Evolutionary conservation across 805 yeast species (phyloP), one percentile per base, ranked within the genome.

Genomic region (Starmerella stellata): DNA sequence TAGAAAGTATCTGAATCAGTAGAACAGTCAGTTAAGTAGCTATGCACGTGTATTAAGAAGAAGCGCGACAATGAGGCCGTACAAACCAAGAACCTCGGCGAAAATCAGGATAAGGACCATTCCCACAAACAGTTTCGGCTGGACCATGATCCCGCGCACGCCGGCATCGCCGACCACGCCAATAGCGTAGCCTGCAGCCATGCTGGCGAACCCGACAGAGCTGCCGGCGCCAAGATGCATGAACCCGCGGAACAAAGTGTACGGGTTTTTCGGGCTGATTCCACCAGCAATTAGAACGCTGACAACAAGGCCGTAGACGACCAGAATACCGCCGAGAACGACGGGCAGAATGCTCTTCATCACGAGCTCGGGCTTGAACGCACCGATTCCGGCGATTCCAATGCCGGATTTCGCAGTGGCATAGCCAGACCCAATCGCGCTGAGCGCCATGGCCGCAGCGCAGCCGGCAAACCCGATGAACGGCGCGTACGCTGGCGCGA

Each of bases 321-420:
- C 83, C 44, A 90, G 65, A 54, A 90, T 90, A 72, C 99, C 99
- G 46, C 90, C 75, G 93, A 90, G 83, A 47, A 90, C 94, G 35
- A 90, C 99, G 15, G 99, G 99, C 50, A 90, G 85, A 37, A 90
- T 66, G 35, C 61, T 54, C 50, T 78, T 80, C 96, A 90, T 90
- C 53, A 90, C 83, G 53, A 90, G 66, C 54, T 90, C 98, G 11
- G 99, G 99, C 57, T 80, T 79, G 64, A 87, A 90, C 35, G 94
- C 78, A 66, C 96, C 95, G 48, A 90, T 83, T 68, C 96, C 99
- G 24, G 95, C 66, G 52, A 90, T 90, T 69, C 99, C 99, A 46
- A 90, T 76, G 42, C 99, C 99, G 34, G 94, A 79, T 61, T 90
- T 90, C 45, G 96, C 96, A 3, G 96, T 87, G 42, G 98, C 99